Evolutionary conservation across 108 stramenopile genomes (phyloP), one percentile per base, ranked within the genome.

Genomic region (Fragilaria crotonensis): DNA sequence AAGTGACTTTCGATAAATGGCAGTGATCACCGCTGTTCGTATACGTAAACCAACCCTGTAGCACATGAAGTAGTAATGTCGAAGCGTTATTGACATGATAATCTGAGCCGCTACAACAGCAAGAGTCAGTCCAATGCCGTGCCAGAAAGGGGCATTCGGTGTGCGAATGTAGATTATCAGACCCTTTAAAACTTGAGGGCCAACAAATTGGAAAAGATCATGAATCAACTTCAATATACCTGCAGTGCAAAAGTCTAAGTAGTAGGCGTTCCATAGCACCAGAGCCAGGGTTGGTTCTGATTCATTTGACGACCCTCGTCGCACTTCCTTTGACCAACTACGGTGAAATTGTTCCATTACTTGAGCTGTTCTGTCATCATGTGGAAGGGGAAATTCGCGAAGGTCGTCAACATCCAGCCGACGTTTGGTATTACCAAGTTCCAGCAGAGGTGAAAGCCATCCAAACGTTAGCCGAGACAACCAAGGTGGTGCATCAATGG

Each of bases 1-100:
- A 44, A 96, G 59, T 9, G 89, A 66, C 69, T 96, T 96, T 36
- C 62, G 31, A 64, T 81, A 96, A 17, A 94, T 84, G 0, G 80
- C 68, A 26, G 77, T 53, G 19, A 90, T 63, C 3, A 93, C 60
- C 3, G 87, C 73, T 7, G 87, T 77, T n/a, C 88, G 77, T 28
- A 93, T 75, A 19, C 76, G 75, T 52, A 90, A 67, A 7, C 90
- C 90, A 21, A 71, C 75, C 7, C 70, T 66, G 68, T 83, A 90
- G 49, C 87, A 85, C 31, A 73, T 76, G 69, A 76, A 87, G 61
- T 90, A 96, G 68, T 93, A 93, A 41, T 93, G 89, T 21, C 87
- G 83, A 4, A 89, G 67, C 20, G 67, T 66, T 52, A 90, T 63
- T 25, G 75, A 72, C 75, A 71, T 83, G 19, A 68, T 53, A 46